phyloP scores from a whole-genome alignment of 495 filamentous ascomycete species.

The Filosporella fistucella region DNA sequence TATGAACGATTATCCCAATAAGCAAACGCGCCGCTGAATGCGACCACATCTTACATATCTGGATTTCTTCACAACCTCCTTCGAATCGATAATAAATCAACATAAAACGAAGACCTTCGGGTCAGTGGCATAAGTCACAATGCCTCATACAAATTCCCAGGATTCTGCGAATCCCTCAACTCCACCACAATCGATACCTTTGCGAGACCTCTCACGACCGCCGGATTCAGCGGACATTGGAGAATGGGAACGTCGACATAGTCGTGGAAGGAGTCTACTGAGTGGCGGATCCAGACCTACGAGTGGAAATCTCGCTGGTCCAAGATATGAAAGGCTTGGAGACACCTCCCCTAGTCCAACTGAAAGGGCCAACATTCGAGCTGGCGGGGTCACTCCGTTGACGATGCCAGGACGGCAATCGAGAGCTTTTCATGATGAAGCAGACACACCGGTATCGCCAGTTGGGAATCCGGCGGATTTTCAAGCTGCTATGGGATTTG shows the following conservation, averaged over 20 bases:
- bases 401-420: slow-evolving; percentile 1
- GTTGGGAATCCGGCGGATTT: slow-evolving; percentile 26
- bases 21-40: too few species aligned
- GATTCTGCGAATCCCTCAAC: slow-evolving; percentile 24
- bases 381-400: background rate
- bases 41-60: too few species aligned
- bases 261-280: slow-evolving; percentile 26
- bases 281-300: slow-evolving; percentile 30
- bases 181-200: slow-evolving; percentile 70
- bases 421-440: slow-evolving; percentile 13
- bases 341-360: slow-evolving; percentile 20
- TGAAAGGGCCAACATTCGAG: background rate
- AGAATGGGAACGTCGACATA: slow-evolving; percentile 25
- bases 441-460: slow-evolving; percentile 17
- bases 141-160: slow-evolving; percentile 18
- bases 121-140: slow-evolving; percentile 18
- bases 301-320: slow-evolving; percentile 19
- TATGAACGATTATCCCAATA: too few species aligned
- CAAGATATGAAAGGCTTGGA: slow-evolving; percentile 24
- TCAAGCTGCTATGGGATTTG: slow-evolving; percentile 26
- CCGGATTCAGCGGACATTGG: slow-evolving; percentile 38
- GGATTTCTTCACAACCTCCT: too few species aligned
- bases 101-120: slow-evolving; percentile 13
- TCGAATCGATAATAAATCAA: too few species aligned
- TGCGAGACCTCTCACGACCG: slow-evolving; percentile 70